Evolutionary conservation across 169 alveolate genomes (phyloP), one percentile per base, ranked within the genome.

Genomic region (Cytauxzoon felis): DNA sequence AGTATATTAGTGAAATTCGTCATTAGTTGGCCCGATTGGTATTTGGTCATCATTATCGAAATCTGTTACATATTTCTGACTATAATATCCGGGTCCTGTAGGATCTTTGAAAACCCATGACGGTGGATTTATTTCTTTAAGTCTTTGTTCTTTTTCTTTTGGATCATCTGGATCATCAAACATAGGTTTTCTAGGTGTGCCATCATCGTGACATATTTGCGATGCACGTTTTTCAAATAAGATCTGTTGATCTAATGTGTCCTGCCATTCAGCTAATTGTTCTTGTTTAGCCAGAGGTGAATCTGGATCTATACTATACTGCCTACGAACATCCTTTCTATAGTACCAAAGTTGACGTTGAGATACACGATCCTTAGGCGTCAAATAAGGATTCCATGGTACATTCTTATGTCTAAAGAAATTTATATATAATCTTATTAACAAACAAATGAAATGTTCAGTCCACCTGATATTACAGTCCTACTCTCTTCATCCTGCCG

Each of bases 361-460:
- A 18, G 87, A 52, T 19, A 73, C 61, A 18, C 87, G 68, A 26
- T 88, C 91, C 45, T 81, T 61, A 1, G 92, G 83, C 13, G 50
- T 54, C 43, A 82, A 73, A 54, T 88, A 88, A 21, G 93, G 93
- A 60, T 88, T 90, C 94, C 94, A 90, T 16, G 95, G 95, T 32
- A 88, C 88, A 67, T 88, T 87, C 13, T 82, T 70, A 65, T 87
- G 81, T 50, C 93, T 88, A 64, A 59, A 43, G 16, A 33, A 38
- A 27, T 41, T 33, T 51, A 5, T 30, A 3, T 6, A n/a, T n/a
- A n/a, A n/a, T n/a, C n/a, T n/a, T n/a, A n/a, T n/a, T n/a, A n/a
- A n/a, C n/a, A n/a, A n/a, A n/a, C n/a, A n/a, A n/a, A n/a, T n/a
- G n/a, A n/a, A n/a, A n/a, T n/a, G 54, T 1, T 33, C 9, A 7